Conservation (phyloP, 305 asterid genomes). For the Solanum chacoense region DNA sequence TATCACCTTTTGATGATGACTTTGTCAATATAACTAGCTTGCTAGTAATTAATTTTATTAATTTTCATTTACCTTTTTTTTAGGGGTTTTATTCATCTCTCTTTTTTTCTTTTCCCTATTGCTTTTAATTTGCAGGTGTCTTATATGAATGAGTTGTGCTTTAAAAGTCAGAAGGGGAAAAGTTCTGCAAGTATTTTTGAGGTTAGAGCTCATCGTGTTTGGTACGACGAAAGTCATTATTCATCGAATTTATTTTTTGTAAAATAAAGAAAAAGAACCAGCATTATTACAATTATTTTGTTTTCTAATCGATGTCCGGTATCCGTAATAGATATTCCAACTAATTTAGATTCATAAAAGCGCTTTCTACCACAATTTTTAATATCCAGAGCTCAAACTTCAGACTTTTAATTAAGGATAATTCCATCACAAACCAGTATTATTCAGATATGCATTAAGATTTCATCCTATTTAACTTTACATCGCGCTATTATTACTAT, state of each 20-base stretch:
- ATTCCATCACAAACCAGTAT: neutral
- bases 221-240: neutral
- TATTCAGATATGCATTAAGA: neutral
- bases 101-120: neutral
- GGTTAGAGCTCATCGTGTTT: neutral
- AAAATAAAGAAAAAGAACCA: neutral
- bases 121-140: neutral
- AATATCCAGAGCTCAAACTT: neutral
- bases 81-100: neutral
- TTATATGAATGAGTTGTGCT: neutral
- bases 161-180: neutral
- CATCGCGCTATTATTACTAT: neutral
- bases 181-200: neutral
- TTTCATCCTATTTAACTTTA: neutral
- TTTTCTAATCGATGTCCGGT: rapidly evolving
- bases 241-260: neutral
- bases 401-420: rapidly evolving
- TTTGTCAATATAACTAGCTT: neutral
- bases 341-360: neutral
- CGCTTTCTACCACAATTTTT: rapidly evolving
- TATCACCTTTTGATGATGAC: neutral
- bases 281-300: neutral
- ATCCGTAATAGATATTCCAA: rapidly evolving
- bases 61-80: neutral
- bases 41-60: neutral